Evolutionary conservation across 805 yeast genomes (phyloP).

Genomic region (Metschnikowia lachancei): DNA sequence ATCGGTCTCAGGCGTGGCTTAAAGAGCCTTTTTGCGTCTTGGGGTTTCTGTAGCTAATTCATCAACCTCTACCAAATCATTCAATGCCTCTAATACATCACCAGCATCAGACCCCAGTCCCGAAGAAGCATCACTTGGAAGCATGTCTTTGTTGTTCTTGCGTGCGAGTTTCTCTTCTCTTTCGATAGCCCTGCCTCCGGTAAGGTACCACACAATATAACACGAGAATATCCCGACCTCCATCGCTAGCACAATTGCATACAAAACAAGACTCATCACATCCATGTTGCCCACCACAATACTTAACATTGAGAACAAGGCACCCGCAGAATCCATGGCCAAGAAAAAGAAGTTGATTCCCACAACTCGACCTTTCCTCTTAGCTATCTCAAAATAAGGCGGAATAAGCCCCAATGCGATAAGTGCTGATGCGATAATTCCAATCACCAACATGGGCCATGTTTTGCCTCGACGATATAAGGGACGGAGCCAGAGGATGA

Average conservation of each 20-base stretch:
- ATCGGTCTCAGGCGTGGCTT: too few relatives aligned
- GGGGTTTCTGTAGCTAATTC: too few relatives aligned
- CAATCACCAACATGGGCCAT: conserved; percentile 83
- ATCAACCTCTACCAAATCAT: background rate
- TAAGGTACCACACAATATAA: conserved; percentile 66
- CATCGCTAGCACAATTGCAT: conserved; percentile 66
- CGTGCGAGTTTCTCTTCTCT: conserved; percentile 24
- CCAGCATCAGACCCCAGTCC: conserved; percentile 1
- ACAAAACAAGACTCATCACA: conserved; percentile 74
- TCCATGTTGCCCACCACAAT: conserved; percentile 60
- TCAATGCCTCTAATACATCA: background rate
- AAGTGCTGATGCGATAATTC: conserved; percentile 73
- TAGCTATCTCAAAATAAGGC: conserved; percentile 80
- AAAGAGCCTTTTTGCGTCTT: too few relatives aligned
- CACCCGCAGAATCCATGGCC: conserved; percentile 75
- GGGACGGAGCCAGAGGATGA: conserved; percentile 66
- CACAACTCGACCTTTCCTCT: conserved; percentile 77
- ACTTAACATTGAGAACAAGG: conserved; percentile 65
- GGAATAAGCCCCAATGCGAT: conserved; percentile 80
- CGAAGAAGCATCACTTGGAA: background rate
- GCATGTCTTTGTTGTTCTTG: conserved; percentile 1
- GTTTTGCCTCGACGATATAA: conserved; percentile 46
- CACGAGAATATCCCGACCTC: conserved; percentile 75
- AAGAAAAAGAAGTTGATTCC: conserved; percentile 86
- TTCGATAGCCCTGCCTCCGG: conserved; percentile 30